phyloP scores from a whole-genome alignment of 345 rosid species.

The Citrus reticulata region DNA sequence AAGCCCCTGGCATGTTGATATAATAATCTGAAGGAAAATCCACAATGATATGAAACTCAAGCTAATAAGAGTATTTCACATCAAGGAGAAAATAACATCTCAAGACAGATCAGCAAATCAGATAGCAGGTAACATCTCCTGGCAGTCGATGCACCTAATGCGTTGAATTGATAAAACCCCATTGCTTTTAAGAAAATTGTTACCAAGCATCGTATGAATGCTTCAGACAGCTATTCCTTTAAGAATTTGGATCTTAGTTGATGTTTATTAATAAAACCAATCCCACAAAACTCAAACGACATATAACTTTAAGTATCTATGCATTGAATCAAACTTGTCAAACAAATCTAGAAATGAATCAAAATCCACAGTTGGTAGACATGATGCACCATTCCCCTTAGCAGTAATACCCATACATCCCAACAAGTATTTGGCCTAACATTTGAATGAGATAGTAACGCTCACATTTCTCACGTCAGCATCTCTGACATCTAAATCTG shows the following conservation, averaged over 20 bases:
- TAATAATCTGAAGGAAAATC: not conserved
- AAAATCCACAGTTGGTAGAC: not conserved
- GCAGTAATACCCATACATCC: not conserved
- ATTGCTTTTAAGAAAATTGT: not conserved
- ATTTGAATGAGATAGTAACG: not conserved
- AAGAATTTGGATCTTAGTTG: not conserved
- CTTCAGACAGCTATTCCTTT: not conserved
- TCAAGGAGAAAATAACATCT: not conserved
- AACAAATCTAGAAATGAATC: not conserved
- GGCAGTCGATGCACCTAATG: not conserved
- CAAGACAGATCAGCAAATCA: not conserved
- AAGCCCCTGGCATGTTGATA: not conserved
- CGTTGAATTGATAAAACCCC: not conserved
- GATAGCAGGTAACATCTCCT: not conserved
- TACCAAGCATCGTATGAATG: not conserved
- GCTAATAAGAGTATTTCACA: not conserved
- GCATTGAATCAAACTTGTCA: not conserved
- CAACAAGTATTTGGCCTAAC: not conserved
- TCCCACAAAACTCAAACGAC: not conserved
- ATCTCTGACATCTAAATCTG: slow-evolving; percentile 86
- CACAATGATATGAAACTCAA: not conserved
- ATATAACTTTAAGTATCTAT: not conserved
- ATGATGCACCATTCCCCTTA: not conserved
- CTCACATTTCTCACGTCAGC: slow-evolving; percentile 92
- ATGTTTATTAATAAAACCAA: not conserved